Conservation (phyloP, 371 early-diverging fungal species). For the Funneliformis caledonium region DNA sequence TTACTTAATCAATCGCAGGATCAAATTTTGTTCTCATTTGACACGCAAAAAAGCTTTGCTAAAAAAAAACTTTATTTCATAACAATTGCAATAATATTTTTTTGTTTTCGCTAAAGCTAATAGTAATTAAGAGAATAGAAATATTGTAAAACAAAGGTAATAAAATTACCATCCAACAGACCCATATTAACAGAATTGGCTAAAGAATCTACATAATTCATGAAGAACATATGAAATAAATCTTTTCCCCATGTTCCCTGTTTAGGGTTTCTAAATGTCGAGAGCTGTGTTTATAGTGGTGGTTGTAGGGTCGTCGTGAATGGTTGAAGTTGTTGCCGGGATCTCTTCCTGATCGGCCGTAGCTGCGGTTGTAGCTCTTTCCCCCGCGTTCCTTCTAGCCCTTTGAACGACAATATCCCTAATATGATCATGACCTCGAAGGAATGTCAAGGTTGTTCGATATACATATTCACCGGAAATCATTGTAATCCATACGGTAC, state of each 20-base stretch:
- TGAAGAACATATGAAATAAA: neutral
- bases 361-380: neutral
- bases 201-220: neutral
- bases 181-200: neutral
- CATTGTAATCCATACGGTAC: neutral
- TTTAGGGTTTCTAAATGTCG: neutral
- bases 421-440: neutral
- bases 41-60: too few relatives aligned
- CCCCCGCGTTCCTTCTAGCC: neutral
- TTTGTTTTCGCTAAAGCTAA: too few relatives aligned
- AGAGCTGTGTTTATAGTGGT: neutral
- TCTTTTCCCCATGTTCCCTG: neutral
- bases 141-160: neutral
- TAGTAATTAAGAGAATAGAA: neutral
- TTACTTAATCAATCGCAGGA: too few relatives aligned
- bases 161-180: neutral
- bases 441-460: neutral
- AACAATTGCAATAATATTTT: too few relatives aligned
- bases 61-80: too few relatives aligned
- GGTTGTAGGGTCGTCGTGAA: neutral
- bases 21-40: too few relatives aligned
- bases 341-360: neutral
- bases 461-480: neutral
- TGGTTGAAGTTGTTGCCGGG: too few relatives aligned
- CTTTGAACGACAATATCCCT: neutral